Evolutionary conservation across 2,329 filamentous ascomycete species (phyloP).

Genomic region (Colletotrichum acutatum): DNA sequence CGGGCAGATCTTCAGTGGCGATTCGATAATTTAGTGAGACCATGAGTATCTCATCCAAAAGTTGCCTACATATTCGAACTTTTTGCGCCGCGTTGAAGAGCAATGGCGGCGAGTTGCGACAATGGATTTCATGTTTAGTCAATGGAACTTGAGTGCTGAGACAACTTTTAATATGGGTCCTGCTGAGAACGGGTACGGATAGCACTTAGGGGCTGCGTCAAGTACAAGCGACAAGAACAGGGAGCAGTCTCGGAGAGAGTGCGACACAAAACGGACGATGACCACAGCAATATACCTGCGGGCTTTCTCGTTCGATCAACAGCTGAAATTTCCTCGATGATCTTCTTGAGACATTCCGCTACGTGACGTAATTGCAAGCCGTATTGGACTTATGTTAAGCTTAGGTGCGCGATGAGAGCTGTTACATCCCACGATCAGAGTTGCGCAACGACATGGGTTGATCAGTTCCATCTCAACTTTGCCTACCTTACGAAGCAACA

Average conservation of each 20-base stretch:
- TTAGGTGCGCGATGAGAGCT: too few species aligned
- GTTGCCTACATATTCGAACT: too few species aligned
- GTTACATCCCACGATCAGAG: too few species aligned
- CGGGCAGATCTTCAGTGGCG: too few species aligned
- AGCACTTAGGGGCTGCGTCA: background rate
- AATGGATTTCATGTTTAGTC: background rate
- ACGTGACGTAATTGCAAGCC: too few species aligned
- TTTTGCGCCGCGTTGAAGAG: background rate
- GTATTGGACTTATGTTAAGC: too few species aligned
- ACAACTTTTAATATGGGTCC: background rate
- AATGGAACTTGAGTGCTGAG: background rate
- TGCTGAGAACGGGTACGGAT: background rate
- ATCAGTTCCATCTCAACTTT: too few species aligned
- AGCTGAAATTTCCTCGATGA: background rate
- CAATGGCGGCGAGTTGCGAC: background rate
- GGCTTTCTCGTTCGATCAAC: background rate
- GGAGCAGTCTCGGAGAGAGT: background rate
- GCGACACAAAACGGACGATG: background rate
- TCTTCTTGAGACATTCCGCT: accelerated
- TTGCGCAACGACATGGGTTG: too few species aligned
- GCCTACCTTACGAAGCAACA: too few species aligned
- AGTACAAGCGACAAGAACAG: background rate
- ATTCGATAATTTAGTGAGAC: too few species aligned
- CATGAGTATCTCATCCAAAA: too few species aligned
- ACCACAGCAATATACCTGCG: background rate